phyloP scores from a whole-genome alignment of 345 rosid species.

The Eucalyptus sideroxylon region DNA sequence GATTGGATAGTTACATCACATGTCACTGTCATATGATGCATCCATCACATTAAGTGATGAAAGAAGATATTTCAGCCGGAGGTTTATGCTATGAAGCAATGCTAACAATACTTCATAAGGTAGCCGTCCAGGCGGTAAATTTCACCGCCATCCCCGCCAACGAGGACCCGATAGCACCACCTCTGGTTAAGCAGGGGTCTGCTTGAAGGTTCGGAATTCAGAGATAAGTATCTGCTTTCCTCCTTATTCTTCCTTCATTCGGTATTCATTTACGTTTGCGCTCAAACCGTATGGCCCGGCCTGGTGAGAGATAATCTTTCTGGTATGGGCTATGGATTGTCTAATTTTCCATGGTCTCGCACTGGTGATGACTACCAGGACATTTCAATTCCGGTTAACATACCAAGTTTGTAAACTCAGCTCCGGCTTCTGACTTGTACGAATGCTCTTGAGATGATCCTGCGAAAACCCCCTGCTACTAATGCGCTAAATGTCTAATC shows the following conservation, averaged over 20 bases:
- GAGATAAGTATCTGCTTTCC: neutral
- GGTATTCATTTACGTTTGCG: neutral
- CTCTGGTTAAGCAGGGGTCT: slow-evolving; percentile 65
- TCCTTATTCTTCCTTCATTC: neutral
- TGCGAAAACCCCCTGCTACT: neutral
- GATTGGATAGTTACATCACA: too few relatives aligned
- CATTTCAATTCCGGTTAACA: too few relatives aligned
- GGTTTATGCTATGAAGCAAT: too few relatives aligned
- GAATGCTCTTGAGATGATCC: neutral
- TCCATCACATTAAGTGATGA: too few relatives aligned
- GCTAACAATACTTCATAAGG: neutral
- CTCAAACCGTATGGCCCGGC: neutral
- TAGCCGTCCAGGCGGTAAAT: slow-evolving; percentile 43
- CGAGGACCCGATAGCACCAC: slow-evolving; percentile 59
- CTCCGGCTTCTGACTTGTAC: neutral
- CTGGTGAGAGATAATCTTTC: neutral
- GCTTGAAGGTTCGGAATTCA: slow-evolving; percentile 37
- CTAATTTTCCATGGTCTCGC: neutral
- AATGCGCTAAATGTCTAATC: neutral
- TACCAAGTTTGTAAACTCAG: neutral
- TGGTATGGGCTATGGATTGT: neutral
- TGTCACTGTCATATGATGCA: too few relatives aligned
- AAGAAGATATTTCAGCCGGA: too few relatives aligned
- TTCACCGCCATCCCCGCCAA: slow-evolving; percentile 52
- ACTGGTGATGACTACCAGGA: too few relatives aligned